These are phyloP conservation scores for Stereum hirsutum DNA, from an alignment of 1,284 basidiomycete genomes.

Conservation along the genomic window DNA sequence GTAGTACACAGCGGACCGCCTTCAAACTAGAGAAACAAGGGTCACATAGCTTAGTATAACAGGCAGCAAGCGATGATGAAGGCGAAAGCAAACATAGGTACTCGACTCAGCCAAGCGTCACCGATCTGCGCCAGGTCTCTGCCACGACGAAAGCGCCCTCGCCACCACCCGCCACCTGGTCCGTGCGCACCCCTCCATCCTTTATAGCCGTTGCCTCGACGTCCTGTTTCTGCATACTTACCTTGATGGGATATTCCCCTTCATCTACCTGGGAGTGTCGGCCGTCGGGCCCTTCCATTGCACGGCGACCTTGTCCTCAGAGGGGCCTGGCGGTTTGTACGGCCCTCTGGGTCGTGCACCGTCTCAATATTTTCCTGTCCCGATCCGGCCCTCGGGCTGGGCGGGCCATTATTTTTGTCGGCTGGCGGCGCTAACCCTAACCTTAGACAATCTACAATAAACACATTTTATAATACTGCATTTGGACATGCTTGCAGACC, in stretches of 20 bases:
- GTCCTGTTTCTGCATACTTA: constrained; percentile 22
- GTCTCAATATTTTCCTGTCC: constrained; percentile 19
- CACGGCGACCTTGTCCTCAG: constrained; percentile 61
- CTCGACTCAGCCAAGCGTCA: no score
- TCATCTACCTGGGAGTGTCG: constrained; percentile 32
- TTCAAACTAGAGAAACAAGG: no score
- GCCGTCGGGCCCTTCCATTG: constrained; percentile 43
- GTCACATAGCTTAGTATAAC: no score
- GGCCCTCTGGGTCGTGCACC: constrained; percentile 17
- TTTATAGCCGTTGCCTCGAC: neutral
- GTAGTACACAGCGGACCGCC: no score
- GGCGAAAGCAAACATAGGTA: no score
- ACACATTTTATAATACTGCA: no score
- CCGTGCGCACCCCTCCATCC: constrained; percentile 1
- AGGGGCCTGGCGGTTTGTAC: constrained; percentile 17
- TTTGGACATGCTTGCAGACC: no score
- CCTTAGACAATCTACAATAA: no score
- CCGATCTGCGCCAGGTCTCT: no score
- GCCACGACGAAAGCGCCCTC: no score
- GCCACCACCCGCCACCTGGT: no score
- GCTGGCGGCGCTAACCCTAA: constrained; percentile 2
- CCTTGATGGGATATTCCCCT: constrained; percentile 28
- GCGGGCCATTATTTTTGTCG: constrained; percentile 14
- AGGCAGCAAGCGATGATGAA: no score
- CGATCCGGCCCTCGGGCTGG: constrained; percentile 17